Conservation (phyloP, 176 grass and related monocot species). For the Pharus latifolius region DNA sequence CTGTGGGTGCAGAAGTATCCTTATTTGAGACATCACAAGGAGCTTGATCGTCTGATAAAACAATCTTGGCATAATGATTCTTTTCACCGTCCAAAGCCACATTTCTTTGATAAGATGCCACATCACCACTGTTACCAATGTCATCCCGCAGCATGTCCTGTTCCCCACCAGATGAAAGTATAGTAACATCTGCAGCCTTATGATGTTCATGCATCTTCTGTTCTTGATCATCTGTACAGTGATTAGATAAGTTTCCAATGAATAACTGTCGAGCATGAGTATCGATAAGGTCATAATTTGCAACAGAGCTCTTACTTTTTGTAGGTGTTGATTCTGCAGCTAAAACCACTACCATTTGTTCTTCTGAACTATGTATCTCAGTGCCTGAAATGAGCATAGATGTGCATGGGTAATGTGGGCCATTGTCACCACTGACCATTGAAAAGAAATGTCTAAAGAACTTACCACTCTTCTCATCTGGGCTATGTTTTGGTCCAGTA, state of each 20-base stretch:
- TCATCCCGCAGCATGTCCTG: neutral
- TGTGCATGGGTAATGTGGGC: neutral
- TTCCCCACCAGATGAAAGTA: neutral
- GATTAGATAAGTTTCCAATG: neutral
- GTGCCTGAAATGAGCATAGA: conserved; percentile 17
- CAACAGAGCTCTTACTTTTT: conserved; percentile 4
- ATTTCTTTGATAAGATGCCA: conserved; percentile 1
- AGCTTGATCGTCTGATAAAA: neutral
- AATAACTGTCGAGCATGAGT: neutral
- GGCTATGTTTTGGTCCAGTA: neutral
- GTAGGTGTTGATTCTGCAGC: neutral
- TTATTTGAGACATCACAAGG: neutral
- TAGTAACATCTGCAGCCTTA: neutral
- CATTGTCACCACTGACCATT: neutral
- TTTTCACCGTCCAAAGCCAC: conserved; percentile 14
- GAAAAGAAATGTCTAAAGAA: neutral
- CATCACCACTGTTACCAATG: neutral
- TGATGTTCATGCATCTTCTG: neutral
- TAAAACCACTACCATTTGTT: neutral
- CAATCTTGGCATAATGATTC: neutral
- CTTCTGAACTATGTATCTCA: conserved; percentile 3
- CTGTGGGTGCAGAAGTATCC: too few species aligned
- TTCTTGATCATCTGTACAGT: conserved; percentile 20
- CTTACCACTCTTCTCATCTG: neutral
- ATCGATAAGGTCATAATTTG: neutral